These are phyloP conservation scores for Solanum pimpinellifolium DNA, from an alignment of 257 asterid genomes.

Conservation along the genomic window DNA sequence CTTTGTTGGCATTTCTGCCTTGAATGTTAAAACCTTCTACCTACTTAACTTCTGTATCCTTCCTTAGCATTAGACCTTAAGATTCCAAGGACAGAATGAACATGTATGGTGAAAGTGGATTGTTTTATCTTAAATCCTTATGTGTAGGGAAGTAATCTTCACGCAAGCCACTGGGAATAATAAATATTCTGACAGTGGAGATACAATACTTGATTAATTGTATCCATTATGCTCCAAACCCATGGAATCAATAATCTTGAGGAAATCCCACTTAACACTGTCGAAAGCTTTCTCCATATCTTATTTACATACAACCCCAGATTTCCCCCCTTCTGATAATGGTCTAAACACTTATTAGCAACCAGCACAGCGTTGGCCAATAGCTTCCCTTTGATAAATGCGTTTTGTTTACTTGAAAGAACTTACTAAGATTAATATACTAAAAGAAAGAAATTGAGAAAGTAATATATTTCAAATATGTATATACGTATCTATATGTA, in stretches of 20 bases:
- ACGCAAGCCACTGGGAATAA: neutral
- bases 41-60: neutral
- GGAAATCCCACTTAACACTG: neutral
- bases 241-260: neutral
- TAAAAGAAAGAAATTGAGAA: too few species aligned
- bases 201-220: neutral
- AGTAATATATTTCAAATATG: too few species aligned
- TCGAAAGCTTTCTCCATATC: neutral
- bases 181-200: neutral
- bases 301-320: neutral
- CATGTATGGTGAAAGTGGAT: neutral
- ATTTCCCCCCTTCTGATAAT: neutral
- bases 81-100: neutral
- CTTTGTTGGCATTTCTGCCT: neutral
- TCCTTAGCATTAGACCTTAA: neutral
- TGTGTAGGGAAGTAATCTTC: neutral
- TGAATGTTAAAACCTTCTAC: neutral
- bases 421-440: too few species aligned
- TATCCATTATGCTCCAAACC: neutral
- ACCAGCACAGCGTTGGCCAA: neutral
- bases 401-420: neutral
- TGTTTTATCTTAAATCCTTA: neutral
- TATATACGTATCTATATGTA: too few species aligned
- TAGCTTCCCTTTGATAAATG: neutral
- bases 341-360: neutral